Conservation (phyloP, 140 eudicot genomes). For the Stevia rebaudiana region DNA sequence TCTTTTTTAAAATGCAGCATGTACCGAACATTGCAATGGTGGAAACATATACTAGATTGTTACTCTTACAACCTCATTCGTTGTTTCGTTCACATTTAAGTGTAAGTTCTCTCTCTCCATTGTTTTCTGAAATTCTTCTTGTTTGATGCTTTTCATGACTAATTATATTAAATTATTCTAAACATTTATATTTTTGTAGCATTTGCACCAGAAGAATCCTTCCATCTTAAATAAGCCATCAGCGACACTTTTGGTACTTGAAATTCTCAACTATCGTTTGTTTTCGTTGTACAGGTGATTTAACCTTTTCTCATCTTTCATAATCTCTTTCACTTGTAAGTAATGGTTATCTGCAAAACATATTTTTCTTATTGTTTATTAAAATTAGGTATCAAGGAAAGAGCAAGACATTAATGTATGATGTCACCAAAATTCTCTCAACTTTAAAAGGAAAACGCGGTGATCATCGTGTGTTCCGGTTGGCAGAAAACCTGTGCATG, state of each 20-base stretch:
- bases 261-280: conserved; percentile 83
- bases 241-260: conserved; percentile 74
- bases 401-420: conserved; percentile 78
- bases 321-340: conserved; percentile 8
- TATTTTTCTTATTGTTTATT: background rate
- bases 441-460: conserved; percentile 89
- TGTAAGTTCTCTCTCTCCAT: conserved; percentile 38
- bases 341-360: background rate
- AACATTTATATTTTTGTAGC: conserved; percentile 39
- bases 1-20: conserved; percentile 42
- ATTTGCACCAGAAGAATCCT: conserved; percentile 73
- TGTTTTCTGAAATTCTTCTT: conserved; percentile 9
- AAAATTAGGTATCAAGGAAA: conserved; percentile 77
- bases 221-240: conserved; percentile 66
- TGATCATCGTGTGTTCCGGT: conserved; percentile 81
- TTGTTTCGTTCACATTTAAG: conserved; percentile 78
- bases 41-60: conserved; percentile 76
- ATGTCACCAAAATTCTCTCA: conserved; percentile 73
- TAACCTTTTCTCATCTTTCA: background rate
- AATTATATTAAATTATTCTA: background rate
- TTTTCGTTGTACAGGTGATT: conserved; percentile 89
- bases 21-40: conserved; percentile 87
- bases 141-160: conserved; percentile 13
- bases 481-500: conserved; percentile 92
- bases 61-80: conserved; percentile 84